phyloP scores from a whole-genome alignment of 225 moss, liverwort and hornwort species.

The Pseudisothecium myosuroides region DNA sequence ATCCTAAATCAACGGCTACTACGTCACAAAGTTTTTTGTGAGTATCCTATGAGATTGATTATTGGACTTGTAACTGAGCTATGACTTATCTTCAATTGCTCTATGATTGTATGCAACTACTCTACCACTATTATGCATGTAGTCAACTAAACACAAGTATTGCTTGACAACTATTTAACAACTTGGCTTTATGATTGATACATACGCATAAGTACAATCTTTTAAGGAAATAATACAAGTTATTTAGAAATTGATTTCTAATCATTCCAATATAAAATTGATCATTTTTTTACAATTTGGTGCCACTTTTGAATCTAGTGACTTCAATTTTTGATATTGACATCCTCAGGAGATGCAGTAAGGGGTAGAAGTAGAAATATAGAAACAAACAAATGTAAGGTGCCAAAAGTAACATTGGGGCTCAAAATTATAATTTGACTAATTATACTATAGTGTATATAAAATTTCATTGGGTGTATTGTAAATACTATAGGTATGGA shows the following conservation, averaged over 20 bases:
- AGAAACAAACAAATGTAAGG: no score
- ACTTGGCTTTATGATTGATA: fast-evolving
- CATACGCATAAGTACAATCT: neutral
- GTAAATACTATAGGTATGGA: no score
- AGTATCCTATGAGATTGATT: neutral
- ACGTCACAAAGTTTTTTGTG: neutral
- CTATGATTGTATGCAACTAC: neutral
- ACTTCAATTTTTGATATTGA: neutral
- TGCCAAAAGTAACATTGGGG: no score
- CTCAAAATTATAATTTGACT: no score
- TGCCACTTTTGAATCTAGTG: neutral
- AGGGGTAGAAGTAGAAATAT: no score
- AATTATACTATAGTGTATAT: no score
- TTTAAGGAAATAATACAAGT: neutral
- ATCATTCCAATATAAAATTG: neutral
- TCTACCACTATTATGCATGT: neutral
- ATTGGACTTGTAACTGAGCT: no score
- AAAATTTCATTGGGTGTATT: no score
- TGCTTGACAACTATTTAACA: neutral
- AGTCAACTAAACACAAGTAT: neutral
- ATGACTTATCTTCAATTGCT: no score
- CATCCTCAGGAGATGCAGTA: no score
- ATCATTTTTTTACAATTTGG: neutral
- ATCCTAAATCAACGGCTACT: fast-evolving
- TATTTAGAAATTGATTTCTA: neutral